These are phyloP conservation scores for Selenicereus undatus DNA, from an alignment of 148 eudicot species.

Conservation along the genomic window DNA sequence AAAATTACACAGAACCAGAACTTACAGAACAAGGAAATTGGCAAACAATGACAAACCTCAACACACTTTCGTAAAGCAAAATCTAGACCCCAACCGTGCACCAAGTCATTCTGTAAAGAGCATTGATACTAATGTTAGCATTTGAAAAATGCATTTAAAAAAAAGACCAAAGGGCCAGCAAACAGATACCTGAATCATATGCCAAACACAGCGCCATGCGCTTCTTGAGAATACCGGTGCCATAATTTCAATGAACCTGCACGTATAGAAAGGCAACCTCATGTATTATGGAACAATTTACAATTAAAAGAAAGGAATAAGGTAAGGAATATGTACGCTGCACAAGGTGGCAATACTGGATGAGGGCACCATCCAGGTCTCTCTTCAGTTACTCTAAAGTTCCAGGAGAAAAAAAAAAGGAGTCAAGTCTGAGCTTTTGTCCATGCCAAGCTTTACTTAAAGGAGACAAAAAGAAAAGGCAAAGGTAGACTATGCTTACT, in stretches of 20 bases:
- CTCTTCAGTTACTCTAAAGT: conserved; percentile 61
- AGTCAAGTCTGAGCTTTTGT: background rate
- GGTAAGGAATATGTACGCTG: conserved; percentile 58
- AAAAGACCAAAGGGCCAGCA: background rate
- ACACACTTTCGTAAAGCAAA: conserved; percentile 85
- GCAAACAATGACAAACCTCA: conserved; percentile 40
- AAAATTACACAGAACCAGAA: background rate
- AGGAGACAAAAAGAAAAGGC: background rate
- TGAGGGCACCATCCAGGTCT: conserved; percentile 76
- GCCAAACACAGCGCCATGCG: conserved; percentile 98
- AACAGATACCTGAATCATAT: conserved; percentile 75
- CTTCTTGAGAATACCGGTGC: conserved; percentile 82
- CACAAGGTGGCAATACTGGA: conserved; percentile 88
- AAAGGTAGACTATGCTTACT: conserved; percentile 37
- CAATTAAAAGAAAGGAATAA: background rate
- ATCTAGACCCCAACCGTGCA: conserved; percentile 97
- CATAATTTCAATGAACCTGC: conserved; percentile 94
- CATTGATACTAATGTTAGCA: background rate
- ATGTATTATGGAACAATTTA: background rate
- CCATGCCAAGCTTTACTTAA: background rate
- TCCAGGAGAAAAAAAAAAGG: background rate
- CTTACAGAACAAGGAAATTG: background rate
- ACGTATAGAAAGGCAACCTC: conserved; percentile 1
- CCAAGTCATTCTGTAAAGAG: conserved; percentile 66
- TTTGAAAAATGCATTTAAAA: background rate